A percentile compares a stretch with the other conserved stretches of the same genome.
phyloP scores from a whole-genome alignment of 1,284 basidiomycete genomes.

The Cryptococcus neoformans region DNA sequence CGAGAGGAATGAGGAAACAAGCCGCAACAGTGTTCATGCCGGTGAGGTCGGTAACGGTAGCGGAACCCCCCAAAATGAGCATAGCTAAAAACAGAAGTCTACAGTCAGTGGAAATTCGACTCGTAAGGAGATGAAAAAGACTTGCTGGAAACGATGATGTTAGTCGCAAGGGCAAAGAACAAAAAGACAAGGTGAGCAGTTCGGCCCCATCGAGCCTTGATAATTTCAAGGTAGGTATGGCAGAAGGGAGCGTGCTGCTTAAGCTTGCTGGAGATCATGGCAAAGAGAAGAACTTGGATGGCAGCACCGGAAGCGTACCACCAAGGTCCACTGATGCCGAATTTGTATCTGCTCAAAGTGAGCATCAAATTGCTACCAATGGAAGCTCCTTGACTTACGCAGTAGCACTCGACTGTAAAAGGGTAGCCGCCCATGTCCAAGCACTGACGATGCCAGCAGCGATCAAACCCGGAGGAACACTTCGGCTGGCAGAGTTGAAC shows the following conservation, averaged over 20 bases:
- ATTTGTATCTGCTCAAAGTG: constrained; percentile 56
- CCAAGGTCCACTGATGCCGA: constrained; percentile 55
- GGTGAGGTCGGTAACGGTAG: constrained; percentile 73
- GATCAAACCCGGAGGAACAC: constrained; percentile 83
- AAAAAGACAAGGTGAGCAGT: constrained; percentile 70
- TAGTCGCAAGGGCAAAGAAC: constrained; percentile 72
- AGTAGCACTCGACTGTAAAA: constrained; percentile 46
- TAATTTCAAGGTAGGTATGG: constrained; percentile 59
- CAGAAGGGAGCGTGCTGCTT: constrained; percentile 56
- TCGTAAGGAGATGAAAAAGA: neutral
- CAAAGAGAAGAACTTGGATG: constrained; percentile 48
- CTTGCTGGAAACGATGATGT: constrained; percentile 64
- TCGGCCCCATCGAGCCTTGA: constrained; percentile 68
- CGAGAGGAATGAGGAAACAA: constrained; percentile 61
- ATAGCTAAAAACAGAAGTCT: constrained; percentile 25
- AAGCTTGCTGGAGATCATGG: constrained; percentile 56
- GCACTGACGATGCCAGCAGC: constrained; percentile 75
- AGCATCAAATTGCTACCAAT: constrained; percentile 19
- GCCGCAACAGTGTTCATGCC: constrained; percentile 79
- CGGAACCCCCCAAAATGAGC: constrained; percentile 65
- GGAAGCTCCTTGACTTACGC: constrained; percentile 60
- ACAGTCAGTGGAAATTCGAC: neutral
- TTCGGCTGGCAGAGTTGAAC: constrained; percentile 66
- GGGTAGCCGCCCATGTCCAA: constrained; percentile 58
- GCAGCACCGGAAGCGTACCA: constrained; percentile 12